Evolutionary conservation across 345 rosid genomes (phyloP).

Genomic region (Eucalyptus viminalis): DNA sequence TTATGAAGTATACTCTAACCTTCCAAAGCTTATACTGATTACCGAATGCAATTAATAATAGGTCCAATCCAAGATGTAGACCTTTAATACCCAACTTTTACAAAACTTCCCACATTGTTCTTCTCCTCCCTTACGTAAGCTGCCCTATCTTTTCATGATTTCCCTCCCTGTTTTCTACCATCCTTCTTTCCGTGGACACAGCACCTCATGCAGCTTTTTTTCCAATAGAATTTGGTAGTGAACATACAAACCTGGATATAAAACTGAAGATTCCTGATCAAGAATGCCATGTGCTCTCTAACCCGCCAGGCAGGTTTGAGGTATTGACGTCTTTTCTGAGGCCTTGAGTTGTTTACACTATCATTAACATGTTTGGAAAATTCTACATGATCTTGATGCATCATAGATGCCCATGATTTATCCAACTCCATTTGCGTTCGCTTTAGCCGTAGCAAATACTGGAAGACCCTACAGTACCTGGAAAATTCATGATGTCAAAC

Average conservation of each 20-base stretch:
- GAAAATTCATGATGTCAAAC: background rate
- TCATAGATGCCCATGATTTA: slow-evolving; percentile 97
- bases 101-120: background rate
- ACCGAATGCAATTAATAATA: background rate
- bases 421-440: slow-evolving; percentile 97
- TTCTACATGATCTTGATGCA: slow-evolving; percentile 91
- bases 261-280: slow-evolving; percentile 93
- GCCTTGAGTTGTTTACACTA: slow-evolving; percentile 23
- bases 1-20: background rate
- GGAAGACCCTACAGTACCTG: slow-evolving; percentile 86
- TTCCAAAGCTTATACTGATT: background rate
- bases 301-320: slow-evolving; percentile 91
- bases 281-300: slow-evolving; percentile 97
- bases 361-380: slow-evolving; percentile 61
- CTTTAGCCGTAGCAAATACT: slow-evolving; percentile 78
- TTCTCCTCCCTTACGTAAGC: background rate
- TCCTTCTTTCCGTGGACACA: background rate
- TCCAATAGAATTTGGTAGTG: background rate
- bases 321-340: slow-evolving; percentile 68
- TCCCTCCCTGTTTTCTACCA: background rate
- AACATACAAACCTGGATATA: slow-evolving; percentile 64
- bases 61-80: background rate
- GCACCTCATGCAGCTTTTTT: background rate
- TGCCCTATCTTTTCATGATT: background rate
- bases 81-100: background rate